A percentile compares a stretch with the other conserved stretches of the same genome.
Evolutionary conservation across 768 basidiomycete species (phyloP).

Genomic region (Terana coerulea): DNA sequence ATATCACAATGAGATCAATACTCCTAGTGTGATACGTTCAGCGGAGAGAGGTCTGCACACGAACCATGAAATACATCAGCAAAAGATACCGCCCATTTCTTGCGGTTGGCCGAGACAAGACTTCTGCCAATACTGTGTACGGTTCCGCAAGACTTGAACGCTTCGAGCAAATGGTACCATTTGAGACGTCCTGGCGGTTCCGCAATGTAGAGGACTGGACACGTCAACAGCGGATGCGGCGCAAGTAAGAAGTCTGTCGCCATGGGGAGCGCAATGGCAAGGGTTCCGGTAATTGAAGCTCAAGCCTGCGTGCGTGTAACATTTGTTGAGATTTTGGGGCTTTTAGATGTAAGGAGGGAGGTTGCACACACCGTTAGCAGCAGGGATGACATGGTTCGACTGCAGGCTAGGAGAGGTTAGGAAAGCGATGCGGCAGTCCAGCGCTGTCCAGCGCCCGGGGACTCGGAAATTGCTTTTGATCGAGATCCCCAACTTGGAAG

Average conservation of each 20-base stretch:
- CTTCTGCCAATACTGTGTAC: neutral
- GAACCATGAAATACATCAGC: neutral
- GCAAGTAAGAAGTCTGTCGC: neutral
- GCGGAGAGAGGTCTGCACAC: neutral
- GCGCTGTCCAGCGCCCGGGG: no score
- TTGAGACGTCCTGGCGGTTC: neutral
- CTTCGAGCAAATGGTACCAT: neutral
- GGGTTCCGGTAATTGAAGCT: no score
- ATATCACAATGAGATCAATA: neutral
- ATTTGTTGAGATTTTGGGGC: no score
- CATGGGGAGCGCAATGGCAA: no score
- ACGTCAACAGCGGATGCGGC: slow-evolving; percentile 5
- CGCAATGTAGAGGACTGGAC: slow-evolving; percentile 1
- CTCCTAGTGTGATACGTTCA: neutral
- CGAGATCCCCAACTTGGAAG: no score
- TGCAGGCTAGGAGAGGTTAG: no score
- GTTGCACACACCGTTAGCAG: no score
- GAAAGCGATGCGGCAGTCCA: no score
- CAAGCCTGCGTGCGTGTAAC: no score
- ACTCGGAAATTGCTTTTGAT: no score
- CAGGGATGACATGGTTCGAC: no score
- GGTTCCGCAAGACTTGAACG: neutral
- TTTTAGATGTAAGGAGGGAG: no score
- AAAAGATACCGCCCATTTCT: neutral
- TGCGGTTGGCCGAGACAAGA: neutral